Evolutionary conservation across 805 yeast species (phyloP).

Genomic region (Lachancea fermentati): DNA sequence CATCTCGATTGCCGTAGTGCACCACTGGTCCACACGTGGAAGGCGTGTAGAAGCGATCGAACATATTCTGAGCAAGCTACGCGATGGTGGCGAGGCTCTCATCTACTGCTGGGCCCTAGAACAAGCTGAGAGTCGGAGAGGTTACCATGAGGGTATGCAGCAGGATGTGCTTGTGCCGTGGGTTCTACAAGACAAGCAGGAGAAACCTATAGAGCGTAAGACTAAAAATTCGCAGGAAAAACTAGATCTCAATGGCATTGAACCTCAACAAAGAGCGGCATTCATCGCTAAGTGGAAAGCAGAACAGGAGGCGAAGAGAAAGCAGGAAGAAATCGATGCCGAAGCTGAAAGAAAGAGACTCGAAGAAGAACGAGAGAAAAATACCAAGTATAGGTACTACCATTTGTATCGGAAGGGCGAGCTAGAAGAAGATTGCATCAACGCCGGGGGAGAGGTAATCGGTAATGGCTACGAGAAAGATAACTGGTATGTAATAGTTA

Average conservation of each 20-base stretch:
- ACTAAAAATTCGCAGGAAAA: conserved; percentile 15
- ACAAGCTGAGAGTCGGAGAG: conserved; percentile 81
- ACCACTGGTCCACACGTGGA: conserved; percentile 83
- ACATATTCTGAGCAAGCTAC: conserved; percentile 59
- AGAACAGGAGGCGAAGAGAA: conserved; percentile 22
- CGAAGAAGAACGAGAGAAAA: conserved; percentile 27
- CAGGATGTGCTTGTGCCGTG: conserved; percentile 96
- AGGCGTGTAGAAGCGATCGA: conserved; percentile 72
- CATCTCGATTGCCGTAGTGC: conserved; percentile 90
- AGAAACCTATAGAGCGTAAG: conserved; percentile 28
- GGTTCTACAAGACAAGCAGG: conserved; percentile 59
- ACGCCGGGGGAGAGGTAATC: conserved; percentile 66
- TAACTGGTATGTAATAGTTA: conserved; percentile 80
- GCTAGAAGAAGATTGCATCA: conserved; percentile 57
- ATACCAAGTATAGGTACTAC: conserved; percentile 76
- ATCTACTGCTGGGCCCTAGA: conserved; percentile 97
- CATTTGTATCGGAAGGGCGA: conserved; percentile 86
- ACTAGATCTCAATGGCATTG: conserved; percentile 25
- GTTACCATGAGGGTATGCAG: conserved; percentile 85
- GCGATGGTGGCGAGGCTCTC: conserved; percentile 59
- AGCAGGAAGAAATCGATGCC: conserved; percentile 15
- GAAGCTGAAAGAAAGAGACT: conserved; percentile 16
- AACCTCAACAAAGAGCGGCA: conserved; percentile 26
- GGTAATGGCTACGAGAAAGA: conserved; percentile 85
- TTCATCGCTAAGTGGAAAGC: conserved; percentile 26